Conservation (phyloP, 306 rosid genomes). For the Hippophae gyantsensis region DNA sequence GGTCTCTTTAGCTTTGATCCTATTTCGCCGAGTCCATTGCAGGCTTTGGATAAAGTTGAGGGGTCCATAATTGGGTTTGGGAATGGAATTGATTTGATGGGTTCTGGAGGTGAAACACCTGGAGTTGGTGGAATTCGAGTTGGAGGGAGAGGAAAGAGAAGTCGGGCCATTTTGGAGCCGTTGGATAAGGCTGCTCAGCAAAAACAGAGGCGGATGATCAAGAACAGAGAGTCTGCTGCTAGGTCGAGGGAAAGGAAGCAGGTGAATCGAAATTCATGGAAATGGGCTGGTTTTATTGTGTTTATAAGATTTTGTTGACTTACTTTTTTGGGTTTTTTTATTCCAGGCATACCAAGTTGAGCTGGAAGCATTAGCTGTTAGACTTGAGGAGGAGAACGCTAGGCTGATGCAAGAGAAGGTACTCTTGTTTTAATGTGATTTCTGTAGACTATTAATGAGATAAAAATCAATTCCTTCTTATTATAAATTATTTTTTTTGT, state of each 20-base stretch:
- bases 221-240: conserved; percentile 56
- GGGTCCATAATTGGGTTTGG: conserved; percentile 56
- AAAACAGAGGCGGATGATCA: conserved; percentile 53
- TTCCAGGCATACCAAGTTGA: conserved; percentile 85
- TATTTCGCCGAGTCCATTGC: conserved; percentile 31
- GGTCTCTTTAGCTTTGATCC: conserved; percentile 45
- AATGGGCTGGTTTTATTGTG: neutral
- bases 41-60: conserved; percentile 45
- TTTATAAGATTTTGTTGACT: neutral
- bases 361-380: conserved; percentile 67
- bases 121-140: conserved; percentile 20
- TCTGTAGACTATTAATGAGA: too few relatives aligned
- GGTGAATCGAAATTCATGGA: conserved; percentile 12
- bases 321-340: neutral
- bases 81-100: conserved; percentile 40
- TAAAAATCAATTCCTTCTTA: too few relatives aligned
- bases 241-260: conserved; percentile 57
- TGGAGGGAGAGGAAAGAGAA: conserved; percentile 29
- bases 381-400: conserved; percentile 73
- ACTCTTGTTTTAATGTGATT: conserved; percentile 1
- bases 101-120: neutral
- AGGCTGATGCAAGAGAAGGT: conserved; percentile 78
- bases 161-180: conserved; percentile 37
- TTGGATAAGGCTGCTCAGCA: conserved; percentile 50
- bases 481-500: too few relatives aligned